Base-by-base conservation (phyloP, 192 early-diverging fungal species). In the Geranomyces variabilis region DNA sequence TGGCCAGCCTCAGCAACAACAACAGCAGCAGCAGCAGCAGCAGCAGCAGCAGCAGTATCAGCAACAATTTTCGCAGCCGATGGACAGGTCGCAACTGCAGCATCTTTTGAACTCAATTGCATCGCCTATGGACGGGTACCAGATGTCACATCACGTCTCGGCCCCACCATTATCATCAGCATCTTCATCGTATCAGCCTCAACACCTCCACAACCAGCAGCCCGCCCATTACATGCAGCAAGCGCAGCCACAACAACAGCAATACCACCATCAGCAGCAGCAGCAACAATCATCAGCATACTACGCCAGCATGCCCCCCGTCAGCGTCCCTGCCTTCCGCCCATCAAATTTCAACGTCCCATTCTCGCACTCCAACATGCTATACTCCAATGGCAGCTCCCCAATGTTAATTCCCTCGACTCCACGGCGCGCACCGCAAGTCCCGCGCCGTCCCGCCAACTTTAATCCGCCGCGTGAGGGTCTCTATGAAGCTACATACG, bases 401-500 rank as follows among this genome's bases (percentile, higher is more conserved):
- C n/a, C n/a, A n/a, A 53, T 53, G 26, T 33, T 33, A 6, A 7
- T 29, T 7, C 28, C 58, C 58, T 4, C 58, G 7, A 30, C 28
- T 26, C 58, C 30, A 12, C 69, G 69, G 14, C 13, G 30, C 41
- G 34, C 69, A 13, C 55, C 55, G 14, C 24, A 15, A 17, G 28
- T 60, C 8, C 69, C 69, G 15, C 55, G 69, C n/a, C 31, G 24
- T 9, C 51, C 34, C 19, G 66, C 53, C 17, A 15, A 10, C 15
- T 33, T 67, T 8, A 49, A 51, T 14, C 69, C 60, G 48, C 13
- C 69, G 1, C 49, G 79, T 10, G 45, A 56, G 26, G 76, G 70
- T 15, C 43, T 81, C 7, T 81, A 73, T 45, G 80, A 82, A 77
- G 75, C 75, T 14, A 80, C 79, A 0, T 86, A 86, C 60, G 77